Evolutionary conservation across 331 rosid species (phyloP).

Genomic region (Quercus lobata): DNA sequence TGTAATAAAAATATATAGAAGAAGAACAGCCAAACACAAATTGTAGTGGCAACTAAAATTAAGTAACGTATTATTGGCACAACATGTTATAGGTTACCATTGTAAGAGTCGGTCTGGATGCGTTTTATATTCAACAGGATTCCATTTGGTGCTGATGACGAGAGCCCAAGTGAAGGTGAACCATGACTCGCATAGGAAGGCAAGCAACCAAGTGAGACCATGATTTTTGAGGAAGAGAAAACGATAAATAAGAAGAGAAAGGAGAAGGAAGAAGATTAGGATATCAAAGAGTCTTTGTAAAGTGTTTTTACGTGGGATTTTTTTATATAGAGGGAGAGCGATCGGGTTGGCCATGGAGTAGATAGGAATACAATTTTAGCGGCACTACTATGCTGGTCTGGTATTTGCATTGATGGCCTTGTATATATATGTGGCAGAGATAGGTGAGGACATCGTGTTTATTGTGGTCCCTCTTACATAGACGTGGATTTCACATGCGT

Average conservation of each 20-base stretch:
- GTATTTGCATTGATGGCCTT: no score
- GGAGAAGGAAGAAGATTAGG: constrained; percentile 38
- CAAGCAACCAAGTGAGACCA: constrained; percentile 28
- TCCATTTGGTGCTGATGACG: constrained; percentile 44
- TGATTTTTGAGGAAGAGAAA: constrained; percentile 4
- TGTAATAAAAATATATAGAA: no score
- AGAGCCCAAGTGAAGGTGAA: constrained; percentile 42
- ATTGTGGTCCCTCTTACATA: no score
- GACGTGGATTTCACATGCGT: no score
- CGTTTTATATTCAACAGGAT: constrained; percentile 26
- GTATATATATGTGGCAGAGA: no score
- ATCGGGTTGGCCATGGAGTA: neutral
- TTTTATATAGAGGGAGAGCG: constrained; percentile 27
- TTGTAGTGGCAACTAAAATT: neutral
- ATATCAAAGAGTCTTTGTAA: constrained; percentile 22
- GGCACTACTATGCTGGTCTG: no score
- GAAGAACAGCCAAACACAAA: no score
- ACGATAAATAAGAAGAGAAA: constrained; percentile 34
- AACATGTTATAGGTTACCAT: constrained; percentile 13
- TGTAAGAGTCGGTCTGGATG: constrained; percentile 36
- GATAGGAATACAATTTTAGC: no score
- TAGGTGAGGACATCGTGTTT: no score
- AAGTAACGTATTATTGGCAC: neutral
- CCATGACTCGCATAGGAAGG: constrained; percentile 56
- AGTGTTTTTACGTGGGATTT: neutral